A percentile compares a stretch with the other conserved stretches of the same genome.
phyloP scores from a whole-genome alignment of 140 eudicot genomes.

The Oenanthe javanica region DNA sequence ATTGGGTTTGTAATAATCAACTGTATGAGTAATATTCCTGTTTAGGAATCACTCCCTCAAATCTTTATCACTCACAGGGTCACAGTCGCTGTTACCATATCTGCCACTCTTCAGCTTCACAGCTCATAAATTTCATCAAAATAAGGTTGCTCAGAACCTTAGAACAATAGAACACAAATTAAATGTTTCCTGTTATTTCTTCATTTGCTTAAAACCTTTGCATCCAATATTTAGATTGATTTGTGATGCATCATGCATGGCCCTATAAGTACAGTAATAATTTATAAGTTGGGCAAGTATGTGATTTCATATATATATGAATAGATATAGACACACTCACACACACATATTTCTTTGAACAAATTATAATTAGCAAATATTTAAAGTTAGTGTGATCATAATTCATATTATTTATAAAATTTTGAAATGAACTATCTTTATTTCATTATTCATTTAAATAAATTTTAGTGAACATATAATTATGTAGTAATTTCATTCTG shows the following conservation, averaged over 20 bases:
- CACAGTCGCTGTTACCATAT: neutral
- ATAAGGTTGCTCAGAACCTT: neutral
- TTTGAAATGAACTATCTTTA: too few species aligned
- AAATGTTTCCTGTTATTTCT: neutral
- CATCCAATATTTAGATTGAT: neutral
- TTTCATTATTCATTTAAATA: too few species aligned
- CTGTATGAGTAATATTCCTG: too few species aligned
- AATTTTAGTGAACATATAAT: too few species aligned
- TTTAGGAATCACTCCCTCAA: neutral
- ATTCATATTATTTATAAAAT: too few species aligned
- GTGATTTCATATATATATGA: too few species aligned
- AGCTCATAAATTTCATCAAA: neutral
- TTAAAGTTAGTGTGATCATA: neutral
- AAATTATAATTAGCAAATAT: too few species aligned
- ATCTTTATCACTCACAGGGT: neutral
- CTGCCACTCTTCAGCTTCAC: neutral
- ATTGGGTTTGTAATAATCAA: too few species aligned
- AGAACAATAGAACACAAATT: neutral
- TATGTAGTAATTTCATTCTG: too few species aligned
- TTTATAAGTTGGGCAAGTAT: too few species aligned
- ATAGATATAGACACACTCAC: too few species aligned
- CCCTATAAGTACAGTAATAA: neutral
- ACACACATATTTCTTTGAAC: too few species aligned
- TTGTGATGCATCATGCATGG: neutral
- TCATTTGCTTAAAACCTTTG: neutral